Base-by-base conservation (phyloP, 371 early-diverging fungal genomes). In the Dichotomocladium elegans region DNA sequence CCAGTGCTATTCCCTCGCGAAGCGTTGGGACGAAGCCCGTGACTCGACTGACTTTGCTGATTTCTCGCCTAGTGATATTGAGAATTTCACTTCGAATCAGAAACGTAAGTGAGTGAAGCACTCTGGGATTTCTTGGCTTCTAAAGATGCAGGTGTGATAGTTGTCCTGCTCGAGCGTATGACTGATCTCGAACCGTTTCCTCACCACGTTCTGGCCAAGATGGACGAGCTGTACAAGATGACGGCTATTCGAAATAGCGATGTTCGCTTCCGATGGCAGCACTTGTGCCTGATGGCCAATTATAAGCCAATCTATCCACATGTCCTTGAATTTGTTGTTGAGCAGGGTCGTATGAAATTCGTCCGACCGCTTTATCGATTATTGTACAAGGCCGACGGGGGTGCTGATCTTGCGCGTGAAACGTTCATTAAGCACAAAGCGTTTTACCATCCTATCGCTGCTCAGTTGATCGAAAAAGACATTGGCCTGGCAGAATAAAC, bases 301-400 rank as follows among this genome's bases (percentile, higher is more conserved):
- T 89, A 92, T 57, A 85, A 89, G 66, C 72, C 80, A 27, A 85
- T 93, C 42, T 89, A 86, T 55, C 85, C 86, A 12, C 66, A 80
- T 2, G 91, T 92, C 0, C 85, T 85, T 9, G 74, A 74, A 17
- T 94, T 98, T 64, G 72, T 95, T 7, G 83, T 82, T 3, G 76
- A 84, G 50, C 93, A 94, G 68, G 98, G 98, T 11, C 79, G 98
- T 42, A 97, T 96, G 98, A 98, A 98, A 74, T 96, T 82, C 66
- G 91, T 93, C 3, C 73, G 93, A 28, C 88, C 90, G 48, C 75
- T 94, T 22, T 93, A 89, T 63, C 80, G 89, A 40, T 64, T 71
- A 17, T 60, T 90, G 12, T 72, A 79, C 71, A 67, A 77, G 47
- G 81, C 82, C 44, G 72, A 74, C 48, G 81, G 82, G 58, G 95